A percentile compares a stretch with the other conserved stretches of the same genome.
Evolutionary conservation across 2,329 filamentous ascomycete genomes (phyloP).

Genomic region (Bipolaris oryzae): DNA sequence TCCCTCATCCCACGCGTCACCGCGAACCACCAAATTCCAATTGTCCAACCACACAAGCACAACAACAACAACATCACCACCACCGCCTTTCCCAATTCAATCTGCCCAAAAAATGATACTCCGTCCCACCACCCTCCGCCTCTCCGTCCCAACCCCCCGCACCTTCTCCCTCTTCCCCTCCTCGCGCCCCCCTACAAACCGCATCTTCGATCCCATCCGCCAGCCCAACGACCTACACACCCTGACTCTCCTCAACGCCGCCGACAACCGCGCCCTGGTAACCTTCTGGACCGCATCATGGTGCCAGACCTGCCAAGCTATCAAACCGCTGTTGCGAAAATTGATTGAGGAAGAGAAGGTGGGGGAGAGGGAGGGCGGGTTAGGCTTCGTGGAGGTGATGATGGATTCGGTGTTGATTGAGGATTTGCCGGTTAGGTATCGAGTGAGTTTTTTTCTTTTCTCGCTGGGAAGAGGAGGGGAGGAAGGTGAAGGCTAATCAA

Average conservation of each 20-base stretch:
- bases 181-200: slow-evolving; percentile 31
- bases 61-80: background rate
- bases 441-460: slow-evolving; percentile 3
- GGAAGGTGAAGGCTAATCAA: too few species aligned
- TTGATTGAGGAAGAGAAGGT: slow-evolving; percentile 53
- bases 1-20: slow-evolving; percentile 6
- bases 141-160: slow-evolving; percentile 11
- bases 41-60: too few species aligned
- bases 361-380: slow-evolving; percentile 53
- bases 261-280: slow-evolving; percentile 52
- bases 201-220: slow-evolving; percentile 52
- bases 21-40: slow-evolving; percentile 3
- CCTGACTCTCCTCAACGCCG: slow-evolving; percentile 55
- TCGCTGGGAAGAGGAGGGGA: background rate
- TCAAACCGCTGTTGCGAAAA: slow-evolving; percentile 51
- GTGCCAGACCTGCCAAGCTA: slow-evolving; percentile 52
- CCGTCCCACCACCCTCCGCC: background rate
- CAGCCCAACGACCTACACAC: slow-evolving; percentile 55
- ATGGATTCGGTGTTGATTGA: slow-evolving; percentile 55
- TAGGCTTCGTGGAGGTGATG: slow-evolving; percentile 57
- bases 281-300: slow-evolving; percentile 59
- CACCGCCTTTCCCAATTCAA: background rate
- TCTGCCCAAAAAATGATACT: background rate
- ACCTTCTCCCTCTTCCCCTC: slow-evolving; percentile 26
- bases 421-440: slow-evolving; percentile 50